Conservation (phyloP, 169 alveolate species). For the Plasmodium knowlesi region DNA sequence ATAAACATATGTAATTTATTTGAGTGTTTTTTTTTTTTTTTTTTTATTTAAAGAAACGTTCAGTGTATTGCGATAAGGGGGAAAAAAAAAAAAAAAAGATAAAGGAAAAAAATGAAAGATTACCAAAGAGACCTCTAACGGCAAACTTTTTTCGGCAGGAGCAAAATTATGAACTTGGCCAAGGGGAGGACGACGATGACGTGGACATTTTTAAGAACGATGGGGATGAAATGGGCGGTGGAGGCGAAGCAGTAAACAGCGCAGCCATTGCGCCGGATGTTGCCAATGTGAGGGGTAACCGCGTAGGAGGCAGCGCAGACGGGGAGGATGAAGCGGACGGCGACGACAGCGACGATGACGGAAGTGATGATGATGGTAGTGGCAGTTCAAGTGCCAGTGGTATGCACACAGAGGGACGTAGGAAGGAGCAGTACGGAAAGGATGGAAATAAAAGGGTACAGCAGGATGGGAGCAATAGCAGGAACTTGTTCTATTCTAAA, state of each 20-base stretch:
- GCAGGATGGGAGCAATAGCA: background rate
- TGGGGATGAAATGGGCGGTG: background rate
- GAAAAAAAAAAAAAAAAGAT: too few species aligned
- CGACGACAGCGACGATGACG: background rate
- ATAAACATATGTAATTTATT: background rate
- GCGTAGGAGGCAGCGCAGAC: background rate
- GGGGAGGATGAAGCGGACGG: background rate
- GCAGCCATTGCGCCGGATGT: background rate
- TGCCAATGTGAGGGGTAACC: background rate
- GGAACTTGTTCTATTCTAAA: conserved; percentile 16
- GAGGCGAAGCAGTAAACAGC: background rate
- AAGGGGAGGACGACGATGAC: conserved; percentile 14
- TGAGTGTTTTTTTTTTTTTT: background rate
- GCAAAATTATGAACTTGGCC: background rate
- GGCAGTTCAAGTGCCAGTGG: background rate
- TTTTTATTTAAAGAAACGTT: too few species aligned
- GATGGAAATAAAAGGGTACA: background rate
- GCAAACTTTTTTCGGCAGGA: conserved; percentile 1
- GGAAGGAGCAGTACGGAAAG: background rate
- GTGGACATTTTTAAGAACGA: conserved; percentile 57
- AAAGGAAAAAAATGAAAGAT: conserved; percentile 49
- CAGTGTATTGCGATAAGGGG: too few species aligned
- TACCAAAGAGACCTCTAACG: conserved; percentile 64
- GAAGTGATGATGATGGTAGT: background rate
- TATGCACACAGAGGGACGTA: background rate